A percentile compares a stretch with the other conserved stretches of the same genome.
These are phyloP conservation scores for Lachancea meyersii DNA, from an alignment of 805 yeast species.

Conservation along the genomic window DNA sequence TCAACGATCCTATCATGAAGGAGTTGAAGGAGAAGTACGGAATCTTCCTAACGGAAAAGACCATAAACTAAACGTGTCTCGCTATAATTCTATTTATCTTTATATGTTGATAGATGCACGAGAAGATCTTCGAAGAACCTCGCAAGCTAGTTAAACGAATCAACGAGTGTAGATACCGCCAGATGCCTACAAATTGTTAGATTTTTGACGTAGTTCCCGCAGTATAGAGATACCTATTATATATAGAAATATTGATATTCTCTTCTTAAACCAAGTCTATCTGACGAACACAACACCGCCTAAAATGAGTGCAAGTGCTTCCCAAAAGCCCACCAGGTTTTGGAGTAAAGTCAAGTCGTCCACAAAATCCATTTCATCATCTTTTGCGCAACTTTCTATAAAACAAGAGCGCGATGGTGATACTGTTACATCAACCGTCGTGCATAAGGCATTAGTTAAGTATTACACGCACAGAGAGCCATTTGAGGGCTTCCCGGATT, in stretches of 20 bases:
- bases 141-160: no score
- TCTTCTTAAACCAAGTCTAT: no score
- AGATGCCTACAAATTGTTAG: no score
- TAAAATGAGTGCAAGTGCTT: slow-evolving; percentile 1
- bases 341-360: slow-evolving; percentile 31
- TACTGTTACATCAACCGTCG: slow-evolving; percentile 37
- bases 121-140: no score
- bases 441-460: slow-evolving; percentile 40
- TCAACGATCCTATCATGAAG: slow-evolving; percentile 86
- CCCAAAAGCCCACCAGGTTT: slow-evolving; percentile 17
- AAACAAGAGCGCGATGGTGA: slow-evolving; percentile 40
- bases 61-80: slow-evolving; percentile 36
- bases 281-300: not conserved
- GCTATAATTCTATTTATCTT: not conserved
- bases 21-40: slow-evolving; percentile 85
- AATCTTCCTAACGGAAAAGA: slow-evolving; percentile 84
- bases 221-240: no score
- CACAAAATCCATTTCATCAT: slow-evolving; percentile 27
- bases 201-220: no score
- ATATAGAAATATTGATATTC: no score
- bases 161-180: no score
- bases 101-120: no score
- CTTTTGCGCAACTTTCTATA: slow-evolving; percentile 23
- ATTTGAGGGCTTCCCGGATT: slow-evolving; percentile 33
- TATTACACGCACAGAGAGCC: slow-evolving; percentile 34